Evolutionary conservation across 768 basidiomycete genomes (phyloP).

Genomic region (Mycena venus): DNA sequence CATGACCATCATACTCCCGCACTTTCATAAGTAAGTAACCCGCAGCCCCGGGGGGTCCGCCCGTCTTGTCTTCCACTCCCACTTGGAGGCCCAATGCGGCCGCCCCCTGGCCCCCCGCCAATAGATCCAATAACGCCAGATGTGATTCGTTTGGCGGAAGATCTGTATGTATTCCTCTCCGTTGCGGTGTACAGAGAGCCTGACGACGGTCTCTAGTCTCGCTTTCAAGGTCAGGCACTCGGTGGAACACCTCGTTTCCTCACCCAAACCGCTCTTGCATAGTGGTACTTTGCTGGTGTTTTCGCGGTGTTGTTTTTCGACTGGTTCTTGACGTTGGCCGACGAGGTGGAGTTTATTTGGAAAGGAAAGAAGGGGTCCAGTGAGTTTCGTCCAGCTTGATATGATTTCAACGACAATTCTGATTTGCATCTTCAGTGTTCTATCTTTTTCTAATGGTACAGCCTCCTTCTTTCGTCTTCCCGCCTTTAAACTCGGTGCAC

Average conservation of each 20-base stretch:
- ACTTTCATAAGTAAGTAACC: not conserved
- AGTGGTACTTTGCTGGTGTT: conserved; percentile 39
- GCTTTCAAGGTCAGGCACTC: conserved; percentile 18
- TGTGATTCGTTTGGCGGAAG: conserved; percentile 21
- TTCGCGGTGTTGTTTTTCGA: conserved; percentile 41
- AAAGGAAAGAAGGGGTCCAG: conserved; percentile 32
- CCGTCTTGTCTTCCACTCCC: not conserved
- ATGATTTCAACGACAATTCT: not conserved
- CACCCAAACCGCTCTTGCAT: not conserved
- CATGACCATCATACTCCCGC: not conserved
- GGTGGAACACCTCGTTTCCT: no score
- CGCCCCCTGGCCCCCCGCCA: not conserved
- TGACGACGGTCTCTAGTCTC: not conserved
- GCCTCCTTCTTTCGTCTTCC: not conserved
- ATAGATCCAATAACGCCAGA: conserved; percentile 19
- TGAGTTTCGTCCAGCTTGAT: not conserved
- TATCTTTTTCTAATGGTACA: conserved; percentile 34
- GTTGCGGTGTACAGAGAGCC: not conserved
- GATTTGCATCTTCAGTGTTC: conserved; percentile 17
- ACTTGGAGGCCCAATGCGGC: not conserved
- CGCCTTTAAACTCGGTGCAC: not conserved
- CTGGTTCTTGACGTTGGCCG: conserved; percentile 37
- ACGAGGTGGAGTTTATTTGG: conserved; percentile 42
- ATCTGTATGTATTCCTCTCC: conserved; percentile 17
- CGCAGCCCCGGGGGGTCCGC: no score